Evolutionary conservation across 23 red algal genomes (phyloP).

Genomic region (Agarophyton chilense): DNA sequence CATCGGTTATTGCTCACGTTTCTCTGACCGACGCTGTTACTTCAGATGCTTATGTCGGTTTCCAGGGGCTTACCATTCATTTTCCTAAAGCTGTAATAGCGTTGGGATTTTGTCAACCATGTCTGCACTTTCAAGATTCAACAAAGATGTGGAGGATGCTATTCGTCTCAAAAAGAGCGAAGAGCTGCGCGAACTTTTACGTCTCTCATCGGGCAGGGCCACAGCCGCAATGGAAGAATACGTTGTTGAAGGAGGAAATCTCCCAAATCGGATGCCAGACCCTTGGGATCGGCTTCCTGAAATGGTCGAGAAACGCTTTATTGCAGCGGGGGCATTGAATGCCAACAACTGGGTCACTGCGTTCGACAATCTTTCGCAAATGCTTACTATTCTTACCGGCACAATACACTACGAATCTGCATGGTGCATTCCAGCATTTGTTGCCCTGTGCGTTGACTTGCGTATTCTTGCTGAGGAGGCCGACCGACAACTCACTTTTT

Average conservation of each 20-base stretch:
- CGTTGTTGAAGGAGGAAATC: constrained; percentile 33
- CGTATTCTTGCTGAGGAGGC: constrained; percentile 74
- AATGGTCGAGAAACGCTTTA: constrained; percentile 61
- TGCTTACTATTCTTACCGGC: constrained; percentile 16
- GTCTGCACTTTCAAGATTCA: constrained; percentile 28
- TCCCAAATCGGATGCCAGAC: constrained; percentile 20
- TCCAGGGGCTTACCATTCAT: background rate
- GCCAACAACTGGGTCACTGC: constrained; percentile 52
- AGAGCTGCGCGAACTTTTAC: constrained; percentile 48
- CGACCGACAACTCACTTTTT: constrained; percentile 29
- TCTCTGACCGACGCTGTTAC: no score
- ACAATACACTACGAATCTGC: constrained; percentile 37
- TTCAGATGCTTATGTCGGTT: background rate
- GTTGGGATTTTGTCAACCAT: background rate
- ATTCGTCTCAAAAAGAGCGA: constrained; percentile 18
- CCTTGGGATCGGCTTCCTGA: constrained; percentile 53
- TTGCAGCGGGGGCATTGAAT: constrained; percentile 46
- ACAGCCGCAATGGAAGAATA: constrained; percentile 53
- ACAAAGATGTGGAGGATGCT: constrained; percentile 47
- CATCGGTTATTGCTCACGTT: no score
- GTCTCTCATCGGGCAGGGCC: constrained; percentile 14
- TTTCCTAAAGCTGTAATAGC: background rate
- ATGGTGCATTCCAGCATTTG: constrained; percentile 65
- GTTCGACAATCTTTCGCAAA: constrained; percentile 33
- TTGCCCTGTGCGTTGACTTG: constrained; percentile 61